Evolutionary conservation across 371 early-diverging fungal genomes (phyloP).

Genomic region (Mucor velutinosus): DNA sequence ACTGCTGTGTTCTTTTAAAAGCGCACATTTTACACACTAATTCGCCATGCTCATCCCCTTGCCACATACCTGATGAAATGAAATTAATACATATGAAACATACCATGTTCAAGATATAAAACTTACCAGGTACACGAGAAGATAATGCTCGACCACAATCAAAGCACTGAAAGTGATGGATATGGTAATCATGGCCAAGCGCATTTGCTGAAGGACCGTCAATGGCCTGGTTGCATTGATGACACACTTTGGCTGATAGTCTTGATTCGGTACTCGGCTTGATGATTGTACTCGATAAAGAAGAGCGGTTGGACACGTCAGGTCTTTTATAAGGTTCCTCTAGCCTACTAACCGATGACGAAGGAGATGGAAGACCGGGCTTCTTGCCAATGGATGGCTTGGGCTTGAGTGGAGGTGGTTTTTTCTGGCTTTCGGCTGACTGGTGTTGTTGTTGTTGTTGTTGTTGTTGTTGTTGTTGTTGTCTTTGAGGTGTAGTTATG

Average conservation of each 20-base stretch:
- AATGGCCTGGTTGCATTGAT: constrained; percentile 37
- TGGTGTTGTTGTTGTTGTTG: not conserved
- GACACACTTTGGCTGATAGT: constrained; percentile 29
- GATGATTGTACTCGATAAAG: not conserved
- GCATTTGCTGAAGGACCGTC: constrained; percentile 55
- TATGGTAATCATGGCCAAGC: constrained; percentile 55
- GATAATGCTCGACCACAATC: constrained; percentile 48
- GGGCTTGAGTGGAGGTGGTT: constrained; percentile 6
- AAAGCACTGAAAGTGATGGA: constrained; percentile 56
- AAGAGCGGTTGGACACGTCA: not conserved
- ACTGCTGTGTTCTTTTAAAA: constrained; percentile 1
- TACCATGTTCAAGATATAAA: not conserved
- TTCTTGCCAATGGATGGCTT: constrained; percentile 6
- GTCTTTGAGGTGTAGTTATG: not conserved
- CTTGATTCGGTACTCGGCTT: not conserved
- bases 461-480: not conserved
- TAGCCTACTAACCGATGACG: not conserved
- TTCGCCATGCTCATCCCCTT: constrained; percentile 20
- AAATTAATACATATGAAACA: not conserved
- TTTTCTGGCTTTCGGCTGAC: not conserved
- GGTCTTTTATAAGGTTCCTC: not conserved
- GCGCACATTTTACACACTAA: constrained; percentile 29
- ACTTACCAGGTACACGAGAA: constrained; percentile 31
- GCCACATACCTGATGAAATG: constrained; percentile 28
- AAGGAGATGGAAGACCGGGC: not conserved